These are phyloP conservation scores for Mucor ambiguus DNA, from an alignment of 371 early-diverging fungal species.

Conservation along the genomic window DNA sequence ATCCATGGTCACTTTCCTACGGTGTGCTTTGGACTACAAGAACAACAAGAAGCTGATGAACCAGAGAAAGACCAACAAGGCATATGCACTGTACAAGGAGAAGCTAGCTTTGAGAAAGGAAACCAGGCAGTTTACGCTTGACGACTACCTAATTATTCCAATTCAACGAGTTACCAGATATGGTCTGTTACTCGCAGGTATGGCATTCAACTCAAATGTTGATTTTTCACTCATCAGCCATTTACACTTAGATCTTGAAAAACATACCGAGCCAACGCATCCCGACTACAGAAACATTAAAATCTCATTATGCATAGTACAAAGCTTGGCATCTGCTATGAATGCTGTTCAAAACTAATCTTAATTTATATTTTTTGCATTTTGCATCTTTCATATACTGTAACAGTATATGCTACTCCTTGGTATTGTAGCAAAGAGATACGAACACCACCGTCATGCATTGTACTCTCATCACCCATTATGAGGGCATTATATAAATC, in stretches of 20 bases:
- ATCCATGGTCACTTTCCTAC: conserved; percentile 32
- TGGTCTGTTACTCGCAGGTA: conserved; percentile 40
- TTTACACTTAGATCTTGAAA: conserved; percentile 39
- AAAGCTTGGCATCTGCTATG: conserved; percentile 44
- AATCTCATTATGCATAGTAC: conserved; percentile 34
- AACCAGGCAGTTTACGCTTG: conserved; percentile 38
- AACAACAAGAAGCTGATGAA: conserved; percentile 29
- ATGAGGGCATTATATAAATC: too few species aligned
- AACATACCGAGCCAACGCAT: conserved; percentile 41
- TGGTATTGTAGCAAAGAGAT: too few species aligned
- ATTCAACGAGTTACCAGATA: conserved; percentile 46
- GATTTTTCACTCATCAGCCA: neutral
- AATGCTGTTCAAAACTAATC: conserved; percentile 41
- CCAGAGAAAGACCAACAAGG: conserved; percentile 18
- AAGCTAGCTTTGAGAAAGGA: conserved; percentile 36
- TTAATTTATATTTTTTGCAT: neutral
- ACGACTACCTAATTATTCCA: conserved; percentile 46
- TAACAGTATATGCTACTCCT: too few species aligned
- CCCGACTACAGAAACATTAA: conserved; percentile 41
- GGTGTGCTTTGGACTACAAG: conserved; percentile 44
- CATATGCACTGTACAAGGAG: conserved; percentile 30
- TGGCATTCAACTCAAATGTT: neutral
- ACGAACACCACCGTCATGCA: too few species aligned
- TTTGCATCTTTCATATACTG: too few species aligned
- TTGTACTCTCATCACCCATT: too few species aligned